phyloP scores from a whole-genome alignment of 352 stramenopile species.

The Pythium inflatum region DNA sequence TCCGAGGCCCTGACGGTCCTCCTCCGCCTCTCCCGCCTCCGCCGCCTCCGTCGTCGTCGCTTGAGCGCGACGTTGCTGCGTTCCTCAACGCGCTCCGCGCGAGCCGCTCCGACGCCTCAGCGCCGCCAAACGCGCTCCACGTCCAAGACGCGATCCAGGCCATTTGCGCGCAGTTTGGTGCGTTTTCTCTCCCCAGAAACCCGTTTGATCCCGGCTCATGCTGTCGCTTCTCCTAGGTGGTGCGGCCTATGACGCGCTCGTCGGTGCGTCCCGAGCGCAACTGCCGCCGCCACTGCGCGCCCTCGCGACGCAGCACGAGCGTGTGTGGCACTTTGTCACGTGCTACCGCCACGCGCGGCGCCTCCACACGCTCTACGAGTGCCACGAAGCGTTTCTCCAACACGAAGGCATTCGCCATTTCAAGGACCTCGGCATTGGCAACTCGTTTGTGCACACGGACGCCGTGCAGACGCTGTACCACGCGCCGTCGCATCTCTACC shows the following conservation, averaged over 20 bases:
- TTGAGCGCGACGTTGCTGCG: conserved; percentile 56
- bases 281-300: conserved; percentile 58
- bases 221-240: conserved; percentile 2
- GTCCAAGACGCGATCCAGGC: conserved; percentile 51
- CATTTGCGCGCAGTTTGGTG: conserved; percentile 71
- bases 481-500: conserved; percentile 45
- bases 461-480: conserved; percentile 79
- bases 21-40: not conserved
- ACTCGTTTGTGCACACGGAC: conserved; percentile 78
- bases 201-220: conserved; percentile 1
- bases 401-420: conserved; percentile 73
- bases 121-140: conserved; percentile 62
- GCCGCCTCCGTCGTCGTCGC: conserved; percentile 9
- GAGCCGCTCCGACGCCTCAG: conserved; percentile 50
- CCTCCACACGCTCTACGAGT: conserved; percentile 78
- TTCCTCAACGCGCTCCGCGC: conserved; percentile 62
- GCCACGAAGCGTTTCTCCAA: conserved; percentile 62
- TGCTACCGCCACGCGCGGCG: conserved; percentile 76
- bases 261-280: conserved; percentile 41
- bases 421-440: conserved; percentile 72
- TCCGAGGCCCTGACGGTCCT: conserved; percentile 5
- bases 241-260: conserved; percentile 63
- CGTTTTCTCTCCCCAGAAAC: conserved; percentile 29
- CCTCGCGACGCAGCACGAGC: conserved; percentile 68
- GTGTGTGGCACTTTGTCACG: conserved; percentile 81